Percentiles rank a stretch among this genome's conserved stretches.
phyloP scores from a whole-genome alignment of 2,329 filamentous ascomycete genomes.

The Ilyonectria sp. region DNA sequence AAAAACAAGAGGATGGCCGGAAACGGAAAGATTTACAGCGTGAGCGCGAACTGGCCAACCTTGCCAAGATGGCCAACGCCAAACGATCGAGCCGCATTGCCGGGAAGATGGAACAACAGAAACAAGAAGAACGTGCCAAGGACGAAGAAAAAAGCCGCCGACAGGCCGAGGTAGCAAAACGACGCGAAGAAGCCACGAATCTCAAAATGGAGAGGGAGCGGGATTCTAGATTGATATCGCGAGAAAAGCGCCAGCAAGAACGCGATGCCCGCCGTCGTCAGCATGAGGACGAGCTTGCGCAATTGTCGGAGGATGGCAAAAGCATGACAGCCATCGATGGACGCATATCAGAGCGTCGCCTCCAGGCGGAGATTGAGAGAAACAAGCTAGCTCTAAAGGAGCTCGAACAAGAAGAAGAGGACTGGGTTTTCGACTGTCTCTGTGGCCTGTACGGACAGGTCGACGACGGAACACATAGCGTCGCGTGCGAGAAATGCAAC shows the following conservation, averaged over 20 bases:
- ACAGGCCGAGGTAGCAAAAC: constrained; percentile 74
- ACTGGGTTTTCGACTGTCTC: constrained; percentile 96
- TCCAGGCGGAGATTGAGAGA: constrained; percentile 87
- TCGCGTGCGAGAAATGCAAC: constrained; percentile 93
- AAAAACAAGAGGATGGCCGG: constrained; percentile 82
- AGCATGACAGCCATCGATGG: constrained; percentile 68
- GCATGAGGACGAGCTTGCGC: constrained; percentile 86
- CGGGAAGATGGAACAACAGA: constrained; percentile 83
- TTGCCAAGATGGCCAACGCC: constrained; percentile 91
- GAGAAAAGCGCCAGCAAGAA: constrained; percentile 89
- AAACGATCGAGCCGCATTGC: constrained; percentile 95
- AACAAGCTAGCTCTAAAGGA: constrained; percentile 83
- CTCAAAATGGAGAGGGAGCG: constrained; percentile 78
- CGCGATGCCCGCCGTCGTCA: constrained; percentile 86
- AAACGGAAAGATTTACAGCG: constrained; percentile 78
- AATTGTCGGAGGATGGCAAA: constrained; percentile 83
- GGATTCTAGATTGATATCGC: constrained; percentile 83
- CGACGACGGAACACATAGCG: constrained; percentile 93
- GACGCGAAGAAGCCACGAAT: constrained; percentile 76
- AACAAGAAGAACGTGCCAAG: constrained; percentile 77
- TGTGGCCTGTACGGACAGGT: constrained; percentile 94
- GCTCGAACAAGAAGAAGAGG: constrained; percentile 81
- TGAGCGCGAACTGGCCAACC: constrained; percentile 83
- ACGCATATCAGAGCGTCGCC: constrained; percentile 82
- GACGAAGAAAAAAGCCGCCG: constrained; percentile 72